phyloP scores from a whole-genome alignment of 305 asterid species.

The Ruellia speciosa region DNA sequence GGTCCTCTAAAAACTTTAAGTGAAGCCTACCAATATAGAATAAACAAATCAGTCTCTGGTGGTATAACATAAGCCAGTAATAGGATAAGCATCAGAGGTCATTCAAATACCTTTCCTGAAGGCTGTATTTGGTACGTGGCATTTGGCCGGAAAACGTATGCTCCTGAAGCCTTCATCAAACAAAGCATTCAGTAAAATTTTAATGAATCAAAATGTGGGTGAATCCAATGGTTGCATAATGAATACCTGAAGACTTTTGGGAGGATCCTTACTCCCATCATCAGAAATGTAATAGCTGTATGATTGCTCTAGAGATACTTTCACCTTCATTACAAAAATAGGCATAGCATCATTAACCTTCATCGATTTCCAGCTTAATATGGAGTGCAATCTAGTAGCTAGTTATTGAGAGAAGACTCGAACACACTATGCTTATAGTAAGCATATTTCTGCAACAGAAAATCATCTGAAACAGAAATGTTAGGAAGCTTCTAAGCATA shows the following conservation, averaged over 20 bases:
- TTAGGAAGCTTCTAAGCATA: neutral
- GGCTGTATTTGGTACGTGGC: constrained; percentile 47
- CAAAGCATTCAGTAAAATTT: constrained; percentile 15
- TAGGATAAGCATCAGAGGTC: constrained; percentile 8
- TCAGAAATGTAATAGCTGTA: constrained; percentile 69
- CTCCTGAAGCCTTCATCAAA: constrained; percentile 76
- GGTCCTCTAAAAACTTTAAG: constrained; percentile 71
- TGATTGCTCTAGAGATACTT: constrained; percentile 64
- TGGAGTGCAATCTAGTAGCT: neutral
- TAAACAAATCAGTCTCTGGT: constrained; percentile 11
- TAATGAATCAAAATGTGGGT: neutral
- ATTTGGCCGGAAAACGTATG: constrained; percentile 85
- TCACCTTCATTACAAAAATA: constrained; percentile 17
- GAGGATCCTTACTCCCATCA: constrained; percentile 31
- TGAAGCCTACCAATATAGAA: constrained; percentile 36
- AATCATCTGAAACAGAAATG: too few species aligned
- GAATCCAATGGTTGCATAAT: neutral
- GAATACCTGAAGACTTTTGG: constrained; percentile 40
- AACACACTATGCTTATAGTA: neutral
- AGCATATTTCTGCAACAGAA: too few species aligned
- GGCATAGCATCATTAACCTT: neutral
- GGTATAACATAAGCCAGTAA: constrained; percentile 10
- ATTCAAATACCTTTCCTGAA: constrained; percentile 44
- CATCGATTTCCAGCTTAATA: neutral
- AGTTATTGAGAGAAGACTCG: neutral